phyloP scores from a whole-genome alignment of 805 yeast genomes.

The Yamadazyma sp. region DNA sequence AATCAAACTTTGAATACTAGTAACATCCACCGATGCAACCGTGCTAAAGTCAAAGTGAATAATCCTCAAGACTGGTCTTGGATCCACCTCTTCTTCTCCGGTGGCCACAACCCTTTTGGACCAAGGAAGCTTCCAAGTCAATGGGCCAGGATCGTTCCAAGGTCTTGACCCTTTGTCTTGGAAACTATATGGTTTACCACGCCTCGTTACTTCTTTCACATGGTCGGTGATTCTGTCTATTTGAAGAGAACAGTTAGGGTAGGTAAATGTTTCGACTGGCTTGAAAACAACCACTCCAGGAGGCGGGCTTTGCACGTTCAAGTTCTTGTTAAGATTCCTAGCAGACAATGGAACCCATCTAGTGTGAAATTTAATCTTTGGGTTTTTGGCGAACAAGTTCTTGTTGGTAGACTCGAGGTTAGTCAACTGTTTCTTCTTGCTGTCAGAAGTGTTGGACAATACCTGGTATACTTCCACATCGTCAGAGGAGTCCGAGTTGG shows the following conservation, averaged over 20 bases:
- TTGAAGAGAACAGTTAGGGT: slow-evolving; percentile 77
- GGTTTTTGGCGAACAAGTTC: slow-evolving; percentile 26
- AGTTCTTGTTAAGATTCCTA: slow-evolving; percentile 52
- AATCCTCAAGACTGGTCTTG: slow-evolving; percentile 66
- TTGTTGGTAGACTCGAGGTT: slow-evolving; percentile 19
- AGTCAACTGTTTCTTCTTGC: slow-evolving; percentile 19
- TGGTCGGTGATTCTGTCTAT: slow-evolving; percentile 68
- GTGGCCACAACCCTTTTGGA: slow-evolving; percentile 16
- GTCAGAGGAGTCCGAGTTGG: slow-evolving; percentile 18
- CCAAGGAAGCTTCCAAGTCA: slow-evolving; percentile 37
- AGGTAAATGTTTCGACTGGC: slow-evolving; percentile 76
- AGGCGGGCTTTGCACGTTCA: slow-evolving; percentile 74
- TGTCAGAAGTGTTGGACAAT: slow-evolving; percentile 28
- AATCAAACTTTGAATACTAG: slow-evolving; percentile 74
- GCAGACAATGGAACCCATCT: slow-evolving; percentile 67
- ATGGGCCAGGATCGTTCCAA: slow-evolving; percentile 88
- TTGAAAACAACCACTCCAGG: slow-evolving; percentile 88
- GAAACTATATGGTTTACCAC: slow-evolving; percentile 49
- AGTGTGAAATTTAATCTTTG: slow-evolving; percentile 48
- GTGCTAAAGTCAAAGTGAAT: slow-evolving; percentile 80
- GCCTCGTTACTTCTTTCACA: slow-evolving; percentile 58
- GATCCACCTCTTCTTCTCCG: slow-evolving; percentile 28
- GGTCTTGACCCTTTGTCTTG: slow-evolving; percentile 62
- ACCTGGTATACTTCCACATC: slow-evolving; percentile 47
- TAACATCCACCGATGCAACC: slow-evolving; percentile 73